Evolutionary conservation across 2,329 filamentous ascomycete genomes (phyloP), one percentile per base, ranked within the genome.

Genomic region (Talaromyces sp.): DNA sequence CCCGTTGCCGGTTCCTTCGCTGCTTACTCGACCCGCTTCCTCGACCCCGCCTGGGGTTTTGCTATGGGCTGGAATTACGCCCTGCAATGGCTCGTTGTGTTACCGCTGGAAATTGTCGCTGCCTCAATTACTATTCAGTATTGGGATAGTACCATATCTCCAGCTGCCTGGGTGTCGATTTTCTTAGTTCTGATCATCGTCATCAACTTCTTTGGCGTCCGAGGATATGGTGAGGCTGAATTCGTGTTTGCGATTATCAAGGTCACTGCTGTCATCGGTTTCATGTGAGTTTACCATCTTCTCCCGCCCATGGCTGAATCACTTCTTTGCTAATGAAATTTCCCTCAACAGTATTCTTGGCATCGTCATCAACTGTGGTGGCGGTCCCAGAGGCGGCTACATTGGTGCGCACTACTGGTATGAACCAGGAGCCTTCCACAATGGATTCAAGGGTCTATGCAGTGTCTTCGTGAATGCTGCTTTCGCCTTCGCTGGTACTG

Each of bases 51-150:
- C 0, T 96, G 91, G 91, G 91, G 91, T 0, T 96, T 96, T 69
- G 89, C 91, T 48, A 95, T 96, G 89, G 91, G 91, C 15, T 96
- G 91, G 91, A 96, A 95, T 68, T 95, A 96, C 71, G 89, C 89
- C 4, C 72, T 96, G 64, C 89, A 95, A 74, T 96, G 92, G 92
- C 81, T 96, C 2, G 82, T 91, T 36, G 85, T 92, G 0, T 74
- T 96, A 33, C 91, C 91, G 0, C 79, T 96, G 37, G 91, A 96
- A 72, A 88, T 96, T 58, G 90, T 96, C 61, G 89, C 91, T 2
- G 91, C 91, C 1, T 88, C 90, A 2, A 84, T 96, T 21, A 95
- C 91, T 0, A 86, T 96, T 56, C 81, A 86, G 33, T 96, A 89
- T 69, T 96, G 91, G 91, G 84, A 85, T 55, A 71, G 81, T 0